These are phyloP conservation scores for Actinomortierella ambigua DNA, from an alignment of 371 early-diverging fungal genomes.

Conservation along the genomic window DNA sequence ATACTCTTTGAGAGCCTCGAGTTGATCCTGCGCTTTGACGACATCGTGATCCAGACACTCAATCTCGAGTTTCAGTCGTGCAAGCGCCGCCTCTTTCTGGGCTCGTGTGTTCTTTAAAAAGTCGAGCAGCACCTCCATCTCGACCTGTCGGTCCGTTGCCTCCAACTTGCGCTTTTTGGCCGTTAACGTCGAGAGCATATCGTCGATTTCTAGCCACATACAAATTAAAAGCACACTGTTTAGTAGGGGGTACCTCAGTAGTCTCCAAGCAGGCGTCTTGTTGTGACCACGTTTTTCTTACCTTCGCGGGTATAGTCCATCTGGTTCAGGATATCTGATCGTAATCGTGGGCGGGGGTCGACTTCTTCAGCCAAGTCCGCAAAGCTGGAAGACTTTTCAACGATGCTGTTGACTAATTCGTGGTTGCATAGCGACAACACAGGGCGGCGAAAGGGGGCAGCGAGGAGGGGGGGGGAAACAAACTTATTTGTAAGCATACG, in stretches of 20 bases:
- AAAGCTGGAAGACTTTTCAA: constrained; percentile 23
- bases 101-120: constrained; percentile 63
- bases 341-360: constrained; percentile 14
- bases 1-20: constrained; percentile 26
- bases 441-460: background rate
- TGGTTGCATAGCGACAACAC: background rate
- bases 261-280: background rate
- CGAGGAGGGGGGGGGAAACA: background rate
- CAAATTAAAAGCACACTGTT: background rate
- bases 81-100: constrained; percentile 54
- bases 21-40: constrained; percentile 35
- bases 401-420: constrained; percentile 30
- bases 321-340: constrained; percentile 24
- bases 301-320: constrained; percentile 35
- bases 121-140: constrained; percentile 58
- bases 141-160: constrained; percentile 52
- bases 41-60: constrained; percentile 50
- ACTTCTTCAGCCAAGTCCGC: constrained; percentile 8
- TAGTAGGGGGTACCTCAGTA: too few relatives aligned
- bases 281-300: background rate
- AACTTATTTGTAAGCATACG: background rate
- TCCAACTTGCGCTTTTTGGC: constrained; percentile 63
- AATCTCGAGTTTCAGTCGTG: constrained; percentile 41
- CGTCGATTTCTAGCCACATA: constrained; percentile 60
- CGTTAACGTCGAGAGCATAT: constrained; percentile 56